Conservation (phyloP, 2,329 filamentous ascomycete genomes). For the Diaporthe nobilis region DNA sequence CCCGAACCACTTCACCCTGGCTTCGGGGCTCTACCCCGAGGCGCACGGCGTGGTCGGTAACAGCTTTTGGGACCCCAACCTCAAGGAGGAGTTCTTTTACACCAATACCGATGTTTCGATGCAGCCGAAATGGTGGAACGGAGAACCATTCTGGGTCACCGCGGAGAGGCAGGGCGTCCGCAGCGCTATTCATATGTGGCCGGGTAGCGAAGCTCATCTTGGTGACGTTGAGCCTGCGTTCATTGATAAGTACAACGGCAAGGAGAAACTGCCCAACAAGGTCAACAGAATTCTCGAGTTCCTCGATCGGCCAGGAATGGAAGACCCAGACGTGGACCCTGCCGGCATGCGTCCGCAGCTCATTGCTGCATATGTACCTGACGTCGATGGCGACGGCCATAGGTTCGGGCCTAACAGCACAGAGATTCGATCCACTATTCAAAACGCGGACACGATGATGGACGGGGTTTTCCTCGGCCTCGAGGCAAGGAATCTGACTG, state of each 20-base stretch:
- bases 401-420: slow-evolving; percentile 94
- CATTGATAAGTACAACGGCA: slow-evolving; percentile 86
- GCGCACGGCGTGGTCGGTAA: slow-evolving; percentile 95
- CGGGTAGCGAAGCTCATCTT: slow-evolving; percentile 92
- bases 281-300: slow-evolving; percentile 84
- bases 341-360: slow-evolving; percentile 82
- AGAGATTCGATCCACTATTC: slow-evolving; percentile 85
- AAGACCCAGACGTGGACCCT: slow-evolving; percentile 65
- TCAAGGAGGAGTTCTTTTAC: slow-evolving; percentile 88
- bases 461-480: slow-evolving; percentile 82
- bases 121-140: slow-evolving; percentile 93
- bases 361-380: slow-evolving; percentile 94
- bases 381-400: slow-evolving; percentile 91
- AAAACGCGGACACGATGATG: slow-evolving; percentile 86
- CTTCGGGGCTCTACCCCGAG: slow-evolving; percentile 93
- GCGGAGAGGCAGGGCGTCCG: slow-evolving; percentile 86
- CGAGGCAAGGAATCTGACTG: slow-evolving; percentile 84
- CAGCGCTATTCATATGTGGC: slow-evolving; percentile 98
- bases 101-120: slow-evolving; percentile 83
- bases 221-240: slow-evolving; percentile 80
- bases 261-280: slow-evolving; percentile 81
- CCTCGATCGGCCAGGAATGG: slow-evolving; percentile 84
- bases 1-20: slow-evolving; percentile 94
- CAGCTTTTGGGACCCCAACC: slow-evolving; percentile 88
- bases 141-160: slow-evolving; percentile 94